Base-by-base conservation (phyloP, 1,284 basidiomycete genomes). In the Cryptococcus amylolentus region DNA sequence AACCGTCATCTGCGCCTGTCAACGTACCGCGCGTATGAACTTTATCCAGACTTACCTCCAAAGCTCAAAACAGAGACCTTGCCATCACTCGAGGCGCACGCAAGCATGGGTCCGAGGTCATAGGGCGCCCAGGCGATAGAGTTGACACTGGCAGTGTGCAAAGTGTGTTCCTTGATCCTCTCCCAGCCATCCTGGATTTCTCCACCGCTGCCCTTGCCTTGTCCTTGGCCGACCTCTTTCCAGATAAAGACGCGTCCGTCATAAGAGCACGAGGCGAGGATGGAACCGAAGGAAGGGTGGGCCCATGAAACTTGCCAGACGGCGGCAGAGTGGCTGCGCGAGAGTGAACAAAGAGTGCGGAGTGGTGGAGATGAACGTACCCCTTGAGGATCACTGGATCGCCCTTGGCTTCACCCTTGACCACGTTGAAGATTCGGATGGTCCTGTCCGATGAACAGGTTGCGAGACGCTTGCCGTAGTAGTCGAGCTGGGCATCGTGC, bases 261-360 rank as follows among this genome's bases (percentile, higher is more conserved):
- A 77, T 98, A 98, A 5, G 94, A 97, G 75, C 91, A 96, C 38
- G 91, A 95, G 18, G 95, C 95, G 50, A 98, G 86, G 70, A 98
- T 96, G 62, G 90, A 87, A 1, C 95, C 95, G 67, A 91, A 94
- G 75, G 92, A 94, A 7, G 96, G 95, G 71, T 98, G 94, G 7
- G 91, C 95, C 96, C 95, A 98, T n/a, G 93, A 86, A 49, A 98
- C 87, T 75, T 96, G 93, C 94, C 95, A 98, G 39, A 98, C 92
- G 4, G 95, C 95, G 16, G 94, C 93, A 13, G 92, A 91, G 78
- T 98, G 96, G 51, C 92, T 80, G 54, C 6, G 23, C 12, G 40
- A 44, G 14, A 23, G 23, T 16, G 20, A 39, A 8, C 14, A 27
- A n/a, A 23, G 45, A 27, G 42, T 13, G 3, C 54, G 55, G 48